phyloP scores from a whole-genome alignment of 2,329 filamentous ascomycete species.

The Venturia oleaginea region DNA sequence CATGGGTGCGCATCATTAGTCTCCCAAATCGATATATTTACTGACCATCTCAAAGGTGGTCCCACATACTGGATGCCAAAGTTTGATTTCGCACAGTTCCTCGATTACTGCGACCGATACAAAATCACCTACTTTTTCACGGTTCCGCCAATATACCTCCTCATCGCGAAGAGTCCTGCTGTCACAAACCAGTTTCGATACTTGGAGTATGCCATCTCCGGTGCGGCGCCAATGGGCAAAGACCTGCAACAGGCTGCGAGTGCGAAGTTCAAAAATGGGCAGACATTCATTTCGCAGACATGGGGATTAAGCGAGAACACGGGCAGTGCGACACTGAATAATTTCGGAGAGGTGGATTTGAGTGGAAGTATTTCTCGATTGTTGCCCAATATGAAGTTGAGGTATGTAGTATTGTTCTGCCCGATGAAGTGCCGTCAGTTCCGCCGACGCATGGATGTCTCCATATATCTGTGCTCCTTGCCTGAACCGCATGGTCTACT shows the following conservation, averaged over 20 bases:
- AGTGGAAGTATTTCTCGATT: slow-evolving; percentile 40
- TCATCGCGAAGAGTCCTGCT: slow-evolving; percentile 47
- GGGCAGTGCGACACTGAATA: slow-evolving; percentile 39
- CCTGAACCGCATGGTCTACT: not conserved
- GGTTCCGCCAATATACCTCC: slow-evolving; percentile 52
- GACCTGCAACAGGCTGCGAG: slow-evolving; percentile 45
- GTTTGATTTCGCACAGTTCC: slow-evolving; percentile 49
- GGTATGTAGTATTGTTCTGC: not conserved
- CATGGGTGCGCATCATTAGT: slow-evolving; percentile 15
- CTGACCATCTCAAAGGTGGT: slow-evolving; percentile 19
- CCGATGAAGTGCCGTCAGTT: not conserved
- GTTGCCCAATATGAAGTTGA: slow-evolving; percentile 26
- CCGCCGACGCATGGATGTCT: not conserved
- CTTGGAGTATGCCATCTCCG: slow-evolving; percentile 40
- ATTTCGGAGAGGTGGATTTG: slow-evolving; percentile 31
- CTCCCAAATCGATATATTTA: not conserved
- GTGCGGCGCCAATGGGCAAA: slow-evolving; percentile 48
- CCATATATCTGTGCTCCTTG: not conserved
- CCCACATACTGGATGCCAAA: slow-evolving; percentile 53
- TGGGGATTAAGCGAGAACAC: slow-evolving; percentile 52
- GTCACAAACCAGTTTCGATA: slow-evolving; percentile 48
- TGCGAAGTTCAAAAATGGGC: slow-evolving; percentile 37
- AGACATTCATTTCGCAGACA: slow-evolving; percentile 40
- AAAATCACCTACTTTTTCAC: slow-evolving; percentile 47
- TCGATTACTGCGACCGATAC: slow-evolving; percentile 43